Evolutionary conservation across 768 basidiomycete species (phyloP), one percentile per base, ranked within the genome.

Genomic region (Russula sp.): DNA sequence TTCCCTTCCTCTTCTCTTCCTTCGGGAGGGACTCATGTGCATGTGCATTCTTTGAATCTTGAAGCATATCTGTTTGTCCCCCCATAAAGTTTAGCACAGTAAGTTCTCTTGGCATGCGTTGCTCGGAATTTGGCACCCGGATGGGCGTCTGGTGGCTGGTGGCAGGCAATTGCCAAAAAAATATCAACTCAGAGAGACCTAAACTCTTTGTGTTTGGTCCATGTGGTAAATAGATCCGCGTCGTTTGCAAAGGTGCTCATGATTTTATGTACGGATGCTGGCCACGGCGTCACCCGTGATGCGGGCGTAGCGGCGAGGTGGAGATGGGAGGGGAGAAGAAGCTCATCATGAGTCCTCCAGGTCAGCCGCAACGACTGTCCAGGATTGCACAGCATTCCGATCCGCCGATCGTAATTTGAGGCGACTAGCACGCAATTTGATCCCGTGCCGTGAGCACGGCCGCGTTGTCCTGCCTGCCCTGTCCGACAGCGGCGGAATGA

Each of bases 321-420:
- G 9, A 1, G 16, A 22, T 31, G 6, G 39, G 27, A 31, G 18
- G 18, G 9, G 47, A 18, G 14, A 13, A 18, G 10, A 20, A 31
- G 48, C 37, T 44, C 39, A n/a, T 34, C 27, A 14, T 0, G 6
- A 3, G 27, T 39, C 18, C 27, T 42, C 31, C 22, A 49, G 47
- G 48, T n/a, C 6, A 11, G 57, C 37, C 47, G 39, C 53, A 54
- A 48, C 44, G 53, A 57, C 42, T 44, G n/a, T 47, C 44, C 50
- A 49, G 56, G 53, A 55, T 59, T 50, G 39, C 62, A 63, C 62
- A 22, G 44, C 62, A 47, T 37, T 44, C 27, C 14, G 45, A 50
- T 31, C 53, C 57, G 51, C 63, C 63, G 63, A 64, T 64, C 63
- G 63, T 64, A 59, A 64, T 64, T 47, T 64, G 53, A 49, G 50